Conservation (phyloP, 768 basidiomycete species). For the Suillus fuscotomentosus region DNA sequence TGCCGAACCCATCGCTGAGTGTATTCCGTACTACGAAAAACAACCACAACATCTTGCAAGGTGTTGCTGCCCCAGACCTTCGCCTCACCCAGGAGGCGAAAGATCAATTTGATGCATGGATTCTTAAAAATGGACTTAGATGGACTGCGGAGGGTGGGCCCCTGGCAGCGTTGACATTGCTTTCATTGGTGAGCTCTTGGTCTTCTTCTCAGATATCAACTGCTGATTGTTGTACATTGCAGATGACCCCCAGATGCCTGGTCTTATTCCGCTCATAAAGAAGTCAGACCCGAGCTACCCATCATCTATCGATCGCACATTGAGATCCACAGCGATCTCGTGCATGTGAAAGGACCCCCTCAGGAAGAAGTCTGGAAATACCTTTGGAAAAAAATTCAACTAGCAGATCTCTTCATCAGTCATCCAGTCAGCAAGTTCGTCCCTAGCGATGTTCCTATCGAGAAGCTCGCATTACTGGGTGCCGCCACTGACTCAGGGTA, state of each 20-base stretch:
- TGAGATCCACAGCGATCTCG: slow-evolving; percentile 86
- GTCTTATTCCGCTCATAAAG: slow-evolving; percentile 90
- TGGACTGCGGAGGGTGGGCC: slow-evolving; percentile 90
- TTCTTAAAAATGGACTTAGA: slow-evolving; percentile 81
- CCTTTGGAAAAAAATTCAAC: slow-evolving; percentile 89
- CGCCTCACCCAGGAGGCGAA: slow-evolving; percentile 79
- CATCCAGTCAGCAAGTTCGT: slow-evolving; percentile 96
- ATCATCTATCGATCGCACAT: slow-evolving; percentile 96
- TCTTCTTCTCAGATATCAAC: slow-evolving; percentile 1
- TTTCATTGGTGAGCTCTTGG: slow-evolving; percentile 64
- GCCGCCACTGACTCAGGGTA: slow-evolving; percentile 88
- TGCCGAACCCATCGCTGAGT: slow-evolving; percentile 83
- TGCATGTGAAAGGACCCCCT: slow-evolving; percentile 76
- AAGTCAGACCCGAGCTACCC: slow-evolving; percentile 78
- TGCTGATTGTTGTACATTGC: slow-evolving; percentile 16
- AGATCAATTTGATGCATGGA: slow-evolving; percentile 84
- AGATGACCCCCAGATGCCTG: slow-evolving; percentile 94
- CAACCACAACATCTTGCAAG: slow-evolving; percentile 95
- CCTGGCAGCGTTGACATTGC: slow-evolving; percentile 81
- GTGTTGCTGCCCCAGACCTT: slow-evolving; percentile 77
- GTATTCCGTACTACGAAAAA: slow-evolving; percentile 94
- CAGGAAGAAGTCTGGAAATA: slow-evolving; percentile 95
- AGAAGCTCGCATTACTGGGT: slow-evolving; percentile 71
- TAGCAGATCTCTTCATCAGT: slow-evolving; percentile 89
- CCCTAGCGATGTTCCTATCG: slow-evolving; percentile 74